Evolutionary conservation across 78 protist genomes (phyloP).

Genomic region (Parvularia atlantis): DNA sequence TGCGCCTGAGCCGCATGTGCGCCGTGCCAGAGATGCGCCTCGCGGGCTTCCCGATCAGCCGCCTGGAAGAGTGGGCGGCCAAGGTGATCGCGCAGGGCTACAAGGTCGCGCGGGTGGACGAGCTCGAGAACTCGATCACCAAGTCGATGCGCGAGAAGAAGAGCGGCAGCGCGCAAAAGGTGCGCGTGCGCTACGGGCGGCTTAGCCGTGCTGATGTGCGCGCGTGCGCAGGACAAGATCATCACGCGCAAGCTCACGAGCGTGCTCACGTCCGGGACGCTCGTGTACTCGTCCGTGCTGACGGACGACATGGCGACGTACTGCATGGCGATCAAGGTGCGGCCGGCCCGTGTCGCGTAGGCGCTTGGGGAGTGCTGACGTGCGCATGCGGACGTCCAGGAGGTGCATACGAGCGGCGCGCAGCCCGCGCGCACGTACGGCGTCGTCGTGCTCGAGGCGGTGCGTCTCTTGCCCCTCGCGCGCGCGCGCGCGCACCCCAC

Average conservation of each 20-base stretch:
- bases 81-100: constrained; percentile 46
- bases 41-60: constrained; percentile 23
- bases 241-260: constrained; percentile 39
- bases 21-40: constrained; percentile 37
- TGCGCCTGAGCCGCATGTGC: neutral
- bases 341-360: too few relatives aligned
- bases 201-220: constrained; percentile 6
- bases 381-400: too few relatives aligned
- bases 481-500: too few relatives aligned
- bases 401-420: too few relatives aligned
- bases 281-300: constrained; percentile 39
- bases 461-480: too few relatives aligned
- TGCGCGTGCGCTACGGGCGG: constrained; percentile 10
- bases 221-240: constrained; percentile 13
- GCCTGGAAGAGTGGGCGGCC: constrained; percentile 41
- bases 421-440: too few relatives aligned
- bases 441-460: too few relatives aligned
- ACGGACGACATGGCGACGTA: constrained; percentile 13
- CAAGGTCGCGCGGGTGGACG: constrained; percentile 68
- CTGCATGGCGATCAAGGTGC: constrained; percentile 32
- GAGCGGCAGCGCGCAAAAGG: neutral
- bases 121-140: constrained; percentile 30
- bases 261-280: constrained; percentile 52
- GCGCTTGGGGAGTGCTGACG: too few relatives aligned
- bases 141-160: constrained; percentile 13